Evolutionary conservation across 805 yeast genomes (phyloP).

Genomic region (Wickerhamiella occidentalis): DNA sequence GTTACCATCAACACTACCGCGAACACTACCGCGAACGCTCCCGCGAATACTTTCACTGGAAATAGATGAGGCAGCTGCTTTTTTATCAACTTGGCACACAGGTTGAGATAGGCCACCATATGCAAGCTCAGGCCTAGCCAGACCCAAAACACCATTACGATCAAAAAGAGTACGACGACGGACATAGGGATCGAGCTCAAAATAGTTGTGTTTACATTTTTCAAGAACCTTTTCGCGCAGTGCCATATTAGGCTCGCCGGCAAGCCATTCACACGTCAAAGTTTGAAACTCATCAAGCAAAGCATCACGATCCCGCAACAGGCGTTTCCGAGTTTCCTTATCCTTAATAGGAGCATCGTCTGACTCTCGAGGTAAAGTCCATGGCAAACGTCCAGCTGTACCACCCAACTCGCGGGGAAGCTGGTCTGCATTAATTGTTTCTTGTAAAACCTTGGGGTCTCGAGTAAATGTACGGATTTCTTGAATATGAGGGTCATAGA

Average conservation of each 20-base stretch:
- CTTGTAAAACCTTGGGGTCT: conserved; percentile 48
- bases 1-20: no score
- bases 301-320: conserved; percentile 42
- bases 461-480: conserved; percentile 61
- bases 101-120: conserved; percentile 21
- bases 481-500: conserved; percentile 50
- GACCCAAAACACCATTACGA: conserved; percentile 52
- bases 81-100: not conserved
- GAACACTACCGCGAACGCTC: no score
- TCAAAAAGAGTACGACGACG: conserved; percentile 73
- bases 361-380: conserved; percentile 48
- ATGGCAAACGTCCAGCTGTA: conserved; percentile 23
- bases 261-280: conserved; percentile 70
- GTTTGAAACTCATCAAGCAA: conserved; percentile 44
- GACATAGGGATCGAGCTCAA: conserved; percentile 62
- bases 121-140: conserved; percentile 20
- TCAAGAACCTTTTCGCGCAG: conserved; percentile 34
- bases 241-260: conserved; percentile 41
- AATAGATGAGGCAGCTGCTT: not conserved
- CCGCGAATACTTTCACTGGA: not conserved
- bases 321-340: conserved; percentile 34
- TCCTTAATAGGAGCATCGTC: conserved; percentile 40
- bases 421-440: conserved; percentile 44
- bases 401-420: conserved; percentile 74
- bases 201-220: conserved; percentile 50